A percentile compares a stretch with the other conserved stretches of the same genome.
These are phyloP conservation scores for Lotus japonicus DNA, from an alignment of 306 rosid species.

Conservation along the genomic window DNA sequence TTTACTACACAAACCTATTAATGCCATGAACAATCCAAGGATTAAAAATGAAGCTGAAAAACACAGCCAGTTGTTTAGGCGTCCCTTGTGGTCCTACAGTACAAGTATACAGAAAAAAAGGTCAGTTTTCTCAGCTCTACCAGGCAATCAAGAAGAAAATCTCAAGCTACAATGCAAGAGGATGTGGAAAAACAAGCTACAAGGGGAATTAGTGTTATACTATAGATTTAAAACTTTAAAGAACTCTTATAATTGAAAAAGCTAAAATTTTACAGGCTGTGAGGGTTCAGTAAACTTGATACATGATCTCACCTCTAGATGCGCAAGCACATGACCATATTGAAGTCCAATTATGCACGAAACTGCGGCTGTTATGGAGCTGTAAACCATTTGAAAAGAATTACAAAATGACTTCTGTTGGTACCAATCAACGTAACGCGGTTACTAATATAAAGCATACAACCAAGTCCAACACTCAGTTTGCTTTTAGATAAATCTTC, in stretches of 20 bases:
- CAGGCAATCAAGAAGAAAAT: background rate
- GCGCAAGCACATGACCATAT: conserved; percentile 82
- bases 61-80: conserved; percentile 50
- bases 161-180: background rate
- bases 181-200: background rate
- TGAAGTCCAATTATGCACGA: conserved; percentile 95
- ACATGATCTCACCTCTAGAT: conserved; percentile 50
- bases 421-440: background rate
- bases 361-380: conserved; percentile 82
- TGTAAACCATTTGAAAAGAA: conserved; percentile 30
- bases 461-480: background rate
- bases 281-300: conserved; percentile 12
- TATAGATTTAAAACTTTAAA: background rate
- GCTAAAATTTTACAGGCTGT: background rate
- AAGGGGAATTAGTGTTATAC: background rate
- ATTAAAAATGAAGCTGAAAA: conserved; percentile 44
- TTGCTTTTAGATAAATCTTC: background rate
- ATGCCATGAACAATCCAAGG: conserved; percentile 49
- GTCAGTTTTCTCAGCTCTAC: conserved; percentile 11
- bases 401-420: background rate
- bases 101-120: conserved; percentile 10
- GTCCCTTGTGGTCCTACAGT: conserved; percentile 70
- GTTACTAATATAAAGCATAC: conserved; percentile 1
- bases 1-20: conserved; percentile 38
- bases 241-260: background rate